Conservation (phyloP, 2,329 filamentous ascomycete species). For the Penicillium palitans region DNA sequence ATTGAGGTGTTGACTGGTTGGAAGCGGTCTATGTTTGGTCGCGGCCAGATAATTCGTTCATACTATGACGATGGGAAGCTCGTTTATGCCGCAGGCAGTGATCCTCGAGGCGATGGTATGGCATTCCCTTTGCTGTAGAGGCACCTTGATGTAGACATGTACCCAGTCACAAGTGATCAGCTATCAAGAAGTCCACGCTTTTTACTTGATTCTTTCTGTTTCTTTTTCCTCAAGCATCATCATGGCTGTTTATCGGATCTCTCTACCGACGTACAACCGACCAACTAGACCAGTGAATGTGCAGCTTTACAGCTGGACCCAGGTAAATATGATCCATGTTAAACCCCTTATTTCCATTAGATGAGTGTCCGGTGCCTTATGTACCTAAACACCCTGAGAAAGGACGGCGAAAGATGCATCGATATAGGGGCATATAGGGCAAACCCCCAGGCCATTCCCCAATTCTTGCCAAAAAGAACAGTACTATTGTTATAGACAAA, state of each 20-base stretch:
- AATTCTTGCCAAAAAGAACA: not conserved
- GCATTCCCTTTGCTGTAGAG: slow-evolving; percentile 52
- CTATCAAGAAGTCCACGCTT: not conserved
- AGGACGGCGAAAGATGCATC: not conserved
- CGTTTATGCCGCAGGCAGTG: slow-evolving; percentile 87
- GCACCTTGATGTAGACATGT: not conserved
- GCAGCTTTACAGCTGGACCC: not conserved
- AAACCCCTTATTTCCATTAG: too few species aligned
- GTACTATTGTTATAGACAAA: not conserved
- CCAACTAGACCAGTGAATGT: not conserved
- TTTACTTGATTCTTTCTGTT: not conserved
- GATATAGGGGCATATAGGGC: not conserved
- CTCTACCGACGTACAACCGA: not conserved
- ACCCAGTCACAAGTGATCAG: not conserved
- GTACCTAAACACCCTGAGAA: not conserved
- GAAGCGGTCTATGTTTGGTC: slow-evolving; percentile 25
- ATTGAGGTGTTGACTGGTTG: slow-evolving; percentile 23
- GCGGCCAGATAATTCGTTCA: slow-evolving; percentile 36
- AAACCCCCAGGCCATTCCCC: not conserved
- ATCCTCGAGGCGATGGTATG: slow-evolving; percentile 79
- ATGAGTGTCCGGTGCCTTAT: not conserved
- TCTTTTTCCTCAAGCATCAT: not conserved
- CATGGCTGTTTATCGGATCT: not conserved
- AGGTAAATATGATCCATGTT: not conserved
- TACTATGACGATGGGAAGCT: slow-evolving; percentile 71